Base-by-base conservation (phyloP, 768 basidiomycete genomes). In the Gymnopilus junonius region DNA sequence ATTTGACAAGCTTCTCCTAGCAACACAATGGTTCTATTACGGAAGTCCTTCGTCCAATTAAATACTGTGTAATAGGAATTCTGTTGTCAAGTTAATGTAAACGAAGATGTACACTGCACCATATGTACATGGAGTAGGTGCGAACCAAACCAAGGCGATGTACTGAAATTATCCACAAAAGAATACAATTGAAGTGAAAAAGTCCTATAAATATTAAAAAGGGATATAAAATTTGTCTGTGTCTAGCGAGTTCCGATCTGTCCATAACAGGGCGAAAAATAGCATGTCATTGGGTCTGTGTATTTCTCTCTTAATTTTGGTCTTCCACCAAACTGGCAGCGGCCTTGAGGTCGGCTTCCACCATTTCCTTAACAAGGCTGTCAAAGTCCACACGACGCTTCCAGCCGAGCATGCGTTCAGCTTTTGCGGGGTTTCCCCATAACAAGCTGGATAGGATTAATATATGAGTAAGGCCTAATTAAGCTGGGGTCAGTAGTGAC, bases 281-380 rank as follows among this genome's bases (percentile, higher is more conserved):
- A 12, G 12, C 4, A 17, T 17, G 21, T 31, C 23, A 40, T 23
- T 15, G 6, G 21, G 55, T 55, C 6, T n/a, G 34, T 25, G 27
- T 40, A n/a, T 61, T 29, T 50, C n/a, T n/a, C 14, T 12, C 15
- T 29, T 20, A 95, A 77, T 95, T 95, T 73, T 93, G 93, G 73
- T 95, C 90, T 74, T 94, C 93, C 25, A 94, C 79, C 67, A 93
- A 84, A 71, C 85, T 90, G 65, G 80, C 83, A 55, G 89, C 85
- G 51, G 91, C 88, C 73, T 87, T 83, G 69, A 95, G 76, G 73
- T 96, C 94, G 10, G 90, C 86, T 32, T 84, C 82, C 25, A 97
- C 94, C 96, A 98, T 97, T 83, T 98, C 94, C 69, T 85, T 84
- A 42, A 98, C 93, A 64, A 99, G 87, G 35, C 84, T 77, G 65